Percentiles rank a stretch among this genome's conserved stretches.
phyloP scores from a whole-genome alignment of 139 green algal genomes.

The Gonium pectorale region DNA sequence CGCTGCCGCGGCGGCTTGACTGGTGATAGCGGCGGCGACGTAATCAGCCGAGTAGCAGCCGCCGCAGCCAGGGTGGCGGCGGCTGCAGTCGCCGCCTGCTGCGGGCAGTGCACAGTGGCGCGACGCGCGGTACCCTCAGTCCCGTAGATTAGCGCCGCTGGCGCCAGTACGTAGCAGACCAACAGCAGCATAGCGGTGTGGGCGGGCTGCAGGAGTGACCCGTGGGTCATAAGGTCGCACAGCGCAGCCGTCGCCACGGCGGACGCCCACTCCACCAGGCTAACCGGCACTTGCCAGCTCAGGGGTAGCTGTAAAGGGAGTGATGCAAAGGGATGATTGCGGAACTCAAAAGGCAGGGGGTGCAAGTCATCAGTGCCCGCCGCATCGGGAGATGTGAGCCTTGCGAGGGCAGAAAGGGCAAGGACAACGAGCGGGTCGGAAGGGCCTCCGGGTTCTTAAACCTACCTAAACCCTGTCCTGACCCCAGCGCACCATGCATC shows the following conservation, averaged over 20 bases:
- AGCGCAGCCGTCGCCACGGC: not conserved
- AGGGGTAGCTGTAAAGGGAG: not conserved
- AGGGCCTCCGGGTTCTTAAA: too few species aligned
- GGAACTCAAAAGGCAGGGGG: not conserved
- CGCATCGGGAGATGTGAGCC: not conserved
- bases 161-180: not conserved
- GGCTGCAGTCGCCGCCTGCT: not conserved
- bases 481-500: not conserved
- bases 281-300: not conserved
- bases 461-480: not conserved
- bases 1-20: not conserved
- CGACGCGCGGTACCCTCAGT: not conserved
- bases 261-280: not conserved
- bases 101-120: not conserved
- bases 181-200: not conserved
- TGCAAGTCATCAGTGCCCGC: too few species aligned
- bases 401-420: not conserved
- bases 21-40: not conserved
- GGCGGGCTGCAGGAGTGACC: conserved; percentile 10
- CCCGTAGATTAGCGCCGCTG: not conserved
- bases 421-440: not conserved
- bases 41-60: not conserved
- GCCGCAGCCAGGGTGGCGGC: too few species aligned
- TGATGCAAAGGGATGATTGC: not conserved
- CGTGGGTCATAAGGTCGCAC: conserved; percentile 27